Evolutionary conservation across 129 eudicot species (phyloP), one percentile per base, ranked within the genome.

Genomic region (Tanacetum coccineum): DNA sequence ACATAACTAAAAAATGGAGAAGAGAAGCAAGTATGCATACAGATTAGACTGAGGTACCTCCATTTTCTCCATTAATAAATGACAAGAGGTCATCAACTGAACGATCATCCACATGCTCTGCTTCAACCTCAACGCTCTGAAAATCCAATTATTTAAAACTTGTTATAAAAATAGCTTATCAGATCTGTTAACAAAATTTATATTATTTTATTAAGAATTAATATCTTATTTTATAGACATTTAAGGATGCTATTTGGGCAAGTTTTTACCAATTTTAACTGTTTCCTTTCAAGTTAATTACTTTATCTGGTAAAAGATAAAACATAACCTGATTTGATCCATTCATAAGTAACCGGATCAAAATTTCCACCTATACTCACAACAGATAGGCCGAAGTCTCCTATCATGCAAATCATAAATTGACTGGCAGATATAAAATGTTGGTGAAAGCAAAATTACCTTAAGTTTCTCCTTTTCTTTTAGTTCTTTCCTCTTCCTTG

Each of bases 401-500:
- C 42, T 36, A 36, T 2, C 30, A 44, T 50, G n/a, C 30, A 51
- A 57, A 20, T 13, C 13, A 45, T 42, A 28, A 2, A 46, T 47
- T 13, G 10, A 62, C 12, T 4, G 49, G 48, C 42, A 18, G 14
- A 42, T 56, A 55, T 19, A 11, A 53, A 54, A 44, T 58, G 55
- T 54, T 57, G 6, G 51, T 36, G 45, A 54, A 21, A 55, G 6
- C 13, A 39, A 32, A 21, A 48, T 20, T 57, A 91, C 97, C 97
- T 87, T 85, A 25, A 78, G 72, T 80, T 81, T 85, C 68, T 87
- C 81, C 64, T 81, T 81, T 71, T 91, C 93, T 74, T 85, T 79
- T 46, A 91, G 72, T 71, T 91, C 97, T 79, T 83, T 91, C 87
- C 96, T 81, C 90, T 85, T 91, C 80, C 89, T 78, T n/a, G 97